Conservation (phyloP, 2,329 filamentous ascomycete genomes). For the Fusarium sp. region DNA sequence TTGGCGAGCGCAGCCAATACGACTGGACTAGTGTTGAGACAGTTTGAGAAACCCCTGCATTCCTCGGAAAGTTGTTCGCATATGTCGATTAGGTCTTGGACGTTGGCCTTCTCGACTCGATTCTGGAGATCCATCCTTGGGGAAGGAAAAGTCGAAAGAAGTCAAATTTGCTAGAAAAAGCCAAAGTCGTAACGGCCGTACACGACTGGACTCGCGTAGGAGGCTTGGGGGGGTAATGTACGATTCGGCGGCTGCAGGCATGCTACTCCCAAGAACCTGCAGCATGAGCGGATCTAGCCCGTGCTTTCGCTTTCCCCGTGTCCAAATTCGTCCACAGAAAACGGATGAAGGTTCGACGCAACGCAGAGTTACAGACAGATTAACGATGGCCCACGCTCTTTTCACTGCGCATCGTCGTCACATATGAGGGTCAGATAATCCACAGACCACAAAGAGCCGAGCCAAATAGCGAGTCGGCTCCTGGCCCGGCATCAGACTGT, state of each 20-base stretch:
- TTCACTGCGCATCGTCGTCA: conserved; percentile 36
- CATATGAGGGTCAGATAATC: conserved; percentile 20
- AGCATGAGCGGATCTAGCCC: conserved; percentile 33
- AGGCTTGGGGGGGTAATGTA: conserved; percentile 37
- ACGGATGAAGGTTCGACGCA: conserved; percentile 33
- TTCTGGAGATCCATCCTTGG: conserved; percentile 42
- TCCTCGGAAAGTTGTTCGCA: conserved; percentile 45
- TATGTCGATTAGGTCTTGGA: conserved; percentile 43
- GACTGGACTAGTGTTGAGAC: conserved; percentile 45
- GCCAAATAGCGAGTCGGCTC: conserved; percentile 30
- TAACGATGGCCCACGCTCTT: conserved; percentile 25
- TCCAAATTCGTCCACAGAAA: conserved; percentile 24
- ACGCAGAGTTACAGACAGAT: conserved; percentile 18
- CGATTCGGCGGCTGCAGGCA: conserved; percentile 27
- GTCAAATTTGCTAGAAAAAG: conserved; percentile 20
- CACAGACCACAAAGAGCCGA: conserved; percentile 7
- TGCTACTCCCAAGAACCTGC: conserved; percentile 12
- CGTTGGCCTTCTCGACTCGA: conserved; percentile 41
- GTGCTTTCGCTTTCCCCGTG: conserved; percentile 37
- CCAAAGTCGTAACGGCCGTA: conserved; percentile 15
- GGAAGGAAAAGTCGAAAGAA: conserved; percentile 13
- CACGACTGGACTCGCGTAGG: conserved; percentile 12
- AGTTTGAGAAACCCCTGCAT: conserved; percentile 43
- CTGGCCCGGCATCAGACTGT: conserved; percentile 30
- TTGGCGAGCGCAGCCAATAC: conserved; percentile 42